phyloP scores from a whole-genome alignment of 768 basidiomycete genomes.

The Amanita inopinata region DNA sequence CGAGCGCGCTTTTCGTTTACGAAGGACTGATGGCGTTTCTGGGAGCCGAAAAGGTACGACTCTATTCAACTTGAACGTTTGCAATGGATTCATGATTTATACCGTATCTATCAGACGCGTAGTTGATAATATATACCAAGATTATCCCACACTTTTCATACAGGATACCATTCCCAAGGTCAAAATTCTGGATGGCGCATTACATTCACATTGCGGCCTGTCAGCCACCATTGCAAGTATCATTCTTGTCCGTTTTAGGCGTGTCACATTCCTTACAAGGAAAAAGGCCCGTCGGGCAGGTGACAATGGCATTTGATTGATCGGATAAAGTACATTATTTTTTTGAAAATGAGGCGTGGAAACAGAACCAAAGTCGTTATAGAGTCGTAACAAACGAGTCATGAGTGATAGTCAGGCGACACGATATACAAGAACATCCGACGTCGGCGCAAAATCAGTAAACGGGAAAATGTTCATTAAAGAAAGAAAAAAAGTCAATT shows the following conservation, averaged over 20 bases:
- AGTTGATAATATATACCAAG: constrained; percentile 7
- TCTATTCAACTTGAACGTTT: constrained; percentile 19
- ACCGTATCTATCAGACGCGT: constrained; percentile 6
- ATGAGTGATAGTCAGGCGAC: neutral
- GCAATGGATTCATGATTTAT: constrained; percentile 1
- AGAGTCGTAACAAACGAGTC: neutral
- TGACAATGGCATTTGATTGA: neutral
- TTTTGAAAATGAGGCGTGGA: neutral
- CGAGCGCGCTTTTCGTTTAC: constrained; percentile 71
- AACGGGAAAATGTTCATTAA: neutral
- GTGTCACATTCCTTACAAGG: constrained; percentile 21
- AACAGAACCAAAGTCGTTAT: neutral
- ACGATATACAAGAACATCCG: constrained; percentile 2
- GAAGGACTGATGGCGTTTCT: constrained; percentile 59
- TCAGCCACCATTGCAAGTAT: constrained; percentile 1
- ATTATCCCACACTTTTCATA: no score
- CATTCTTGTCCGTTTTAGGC: constrained; percentile 22
- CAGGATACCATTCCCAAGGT: no score
- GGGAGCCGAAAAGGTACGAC: constrained; percentile 56
- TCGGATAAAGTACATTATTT: neutral
- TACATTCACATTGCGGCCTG: constrained; percentile 1
- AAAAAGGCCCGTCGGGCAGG: neutral
- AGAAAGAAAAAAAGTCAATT: neutral
- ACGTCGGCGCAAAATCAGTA: neutral
- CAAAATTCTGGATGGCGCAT: constrained; percentile 4